Conservation (phyloP, 352 stramenopile genomes). For the Pythium brachiatum region DNA sequence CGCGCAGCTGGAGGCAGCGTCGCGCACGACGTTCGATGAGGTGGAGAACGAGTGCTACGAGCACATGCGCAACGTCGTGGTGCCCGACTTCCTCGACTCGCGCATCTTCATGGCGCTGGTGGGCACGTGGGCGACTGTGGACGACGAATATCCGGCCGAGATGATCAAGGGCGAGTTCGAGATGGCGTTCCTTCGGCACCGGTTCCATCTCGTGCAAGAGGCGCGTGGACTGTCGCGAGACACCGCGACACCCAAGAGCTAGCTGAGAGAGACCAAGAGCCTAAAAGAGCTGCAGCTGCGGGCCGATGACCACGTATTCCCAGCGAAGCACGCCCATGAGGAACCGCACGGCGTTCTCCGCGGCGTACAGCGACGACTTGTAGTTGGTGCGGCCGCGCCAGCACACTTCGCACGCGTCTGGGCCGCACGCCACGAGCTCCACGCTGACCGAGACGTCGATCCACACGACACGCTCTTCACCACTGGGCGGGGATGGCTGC, state of each 20-base stretch:
- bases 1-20: conserved; percentile 59
- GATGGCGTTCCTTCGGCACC: conserved; percentile 78
- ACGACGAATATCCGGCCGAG: conserved; percentile 71
- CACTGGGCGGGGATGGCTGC: not conserved
- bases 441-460: conserved; percentile 32
- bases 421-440: conserved; percentile 23
- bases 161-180: conserved; percentile 80
- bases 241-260: conserved; percentile 36
- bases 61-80: conserved; percentile 67
- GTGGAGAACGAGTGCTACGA: conserved; percentile 75
- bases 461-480: conserved; percentile 31
- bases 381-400: conserved; percentile 30
- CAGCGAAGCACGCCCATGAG: conserved; percentile 28
- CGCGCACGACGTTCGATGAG: conserved; percentile 70
- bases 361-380: conserved; percentile 26
- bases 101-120: conserved; percentile 84
- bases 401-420: conserved; percentile 5
- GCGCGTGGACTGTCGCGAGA: conserved; percentile 57
- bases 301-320: conserved; percentile 18
- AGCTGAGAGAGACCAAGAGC: not conserved
- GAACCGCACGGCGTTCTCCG: conserved; percentile 28
- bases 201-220: conserved; percentile 79
- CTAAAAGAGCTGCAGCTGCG: conserved; percentile 28
- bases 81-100: conserved; percentile 80
- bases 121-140: conserved; percentile 68